Evolutionary conservation across 352 stramenopile species (phyloP), one percentile per base, ranked within the genome.

Genomic region (Globisporangium middletonii): DNA sequence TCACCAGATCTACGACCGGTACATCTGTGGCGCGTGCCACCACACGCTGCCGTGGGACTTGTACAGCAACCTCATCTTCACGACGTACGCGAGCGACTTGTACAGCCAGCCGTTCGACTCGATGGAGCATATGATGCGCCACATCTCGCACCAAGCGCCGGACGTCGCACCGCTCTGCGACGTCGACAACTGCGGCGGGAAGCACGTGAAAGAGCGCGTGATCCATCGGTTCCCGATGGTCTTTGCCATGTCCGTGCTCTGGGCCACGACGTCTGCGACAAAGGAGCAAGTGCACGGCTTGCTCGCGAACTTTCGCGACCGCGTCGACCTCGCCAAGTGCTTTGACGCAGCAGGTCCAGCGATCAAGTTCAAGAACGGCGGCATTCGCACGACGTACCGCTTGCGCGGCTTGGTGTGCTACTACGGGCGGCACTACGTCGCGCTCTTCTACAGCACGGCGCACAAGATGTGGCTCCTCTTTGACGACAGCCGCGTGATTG

Each of bases 401-500:
- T 68, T 94, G 51, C 78, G 79, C 13, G 84, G 84, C 4, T 86
- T 94, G 60, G 84, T 94, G 33, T 94, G 84, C 61, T 94, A 94
- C 60, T 94, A 94, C 51, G 84, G 84, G 1, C 75, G 72, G 4
- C 84, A 94, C 60, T 94, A 94, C 58, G 77, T 94, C 41, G 80
- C 84, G 15, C 62, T 92, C 3, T 94, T 94, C 50, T 92, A 91
- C 74, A 88, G 73, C 56, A 94, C 82, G 38, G 82, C 83, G 9
- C 84, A 94, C 69, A 86, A 91, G 49, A 86, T 86, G 65, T 94
- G 84, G 84, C 58, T 92, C n/a, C 73, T 94, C 35, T 92, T 94
- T 50, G 84, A 94, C 42, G 84, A 94, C 53, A 90, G 71, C 27
- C 82, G 79, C 16, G 84, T 94, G 26, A 66, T 87, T 3, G 79